phyloP scores from a whole-genome alignment of 2,329 filamentous ascomycete species.

The Penicillium brasilianum region DNA sequence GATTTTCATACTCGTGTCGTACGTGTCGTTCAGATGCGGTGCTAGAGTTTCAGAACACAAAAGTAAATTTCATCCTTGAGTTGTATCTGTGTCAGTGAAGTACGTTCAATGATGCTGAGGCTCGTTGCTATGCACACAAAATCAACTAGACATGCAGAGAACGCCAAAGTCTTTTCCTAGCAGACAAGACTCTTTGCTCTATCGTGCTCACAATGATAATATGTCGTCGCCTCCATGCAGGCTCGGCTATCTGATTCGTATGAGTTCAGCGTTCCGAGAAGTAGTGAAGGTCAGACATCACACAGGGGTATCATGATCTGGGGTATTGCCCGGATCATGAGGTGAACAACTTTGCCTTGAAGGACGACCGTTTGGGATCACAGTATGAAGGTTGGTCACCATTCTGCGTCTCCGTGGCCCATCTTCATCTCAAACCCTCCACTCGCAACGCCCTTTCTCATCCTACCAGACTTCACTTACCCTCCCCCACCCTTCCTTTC shows the following conservation, averaged over 20 bases:
- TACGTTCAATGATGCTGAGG: not conserved
- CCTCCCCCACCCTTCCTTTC: not conserved
- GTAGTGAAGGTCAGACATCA: not conserved
- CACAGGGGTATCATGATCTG: not conserved
- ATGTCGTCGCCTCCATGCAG: not conserved
- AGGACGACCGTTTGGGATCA: not conserved
- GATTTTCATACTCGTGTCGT: constrained; percentile 6
- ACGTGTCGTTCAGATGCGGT: not conserved
- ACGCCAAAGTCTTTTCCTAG: not conserved
- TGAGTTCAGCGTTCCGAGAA: not conserved
- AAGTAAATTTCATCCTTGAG: not conserved
- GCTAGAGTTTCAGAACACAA: constrained; percentile 3
- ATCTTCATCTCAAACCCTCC: not conserved
- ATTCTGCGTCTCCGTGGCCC: not conserved
- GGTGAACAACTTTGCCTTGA: not conserved
- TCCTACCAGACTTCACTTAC: not conserved
- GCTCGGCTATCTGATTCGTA: not conserved
- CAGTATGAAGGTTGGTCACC: not conserved
- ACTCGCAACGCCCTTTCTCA: not conserved
- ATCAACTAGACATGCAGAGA: not conserved
- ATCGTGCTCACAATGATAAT: no score
- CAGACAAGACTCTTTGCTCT: not conserved
- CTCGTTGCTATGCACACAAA: not conserved
- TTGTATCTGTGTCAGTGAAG: not conserved
- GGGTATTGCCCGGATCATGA: not conserved